phyloP scores from a whole-genome alignment of 1,284 basidiomycete genomes.

The Lignosus rhinocerotis region DNA sequence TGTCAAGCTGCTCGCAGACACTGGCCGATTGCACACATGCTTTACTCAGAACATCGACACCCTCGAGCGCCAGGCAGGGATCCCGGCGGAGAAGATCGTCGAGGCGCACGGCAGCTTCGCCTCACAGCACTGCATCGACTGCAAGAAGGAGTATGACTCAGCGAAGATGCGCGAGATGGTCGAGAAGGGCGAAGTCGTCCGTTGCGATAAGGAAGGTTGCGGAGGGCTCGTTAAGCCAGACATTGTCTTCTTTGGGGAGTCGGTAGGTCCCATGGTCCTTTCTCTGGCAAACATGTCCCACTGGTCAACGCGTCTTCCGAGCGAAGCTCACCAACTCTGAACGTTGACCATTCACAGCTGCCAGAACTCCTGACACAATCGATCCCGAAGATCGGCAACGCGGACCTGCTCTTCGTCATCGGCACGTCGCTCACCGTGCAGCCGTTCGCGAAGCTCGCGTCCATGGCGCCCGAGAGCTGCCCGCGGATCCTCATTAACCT shows the following conservation, averaged over 20 bases:
- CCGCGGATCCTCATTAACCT: slow-evolving; percentile 74
- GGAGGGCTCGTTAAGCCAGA: slow-evolving; percentile 84
- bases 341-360: slow-evolving; percentile 41
- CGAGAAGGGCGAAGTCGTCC: slow-evolving; percentile 58
- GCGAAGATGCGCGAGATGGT: slow-evolving; percentile 69
- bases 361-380: slow-evolving; percentile 55
- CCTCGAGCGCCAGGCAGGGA: slow-evolving; percentile 84
- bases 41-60: slow-evolving; percentile 95
- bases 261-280: slow-evolving; percentile 43
- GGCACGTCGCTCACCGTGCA: slow-evolving; percentile 88
- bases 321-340: not conserved
- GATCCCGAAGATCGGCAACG: slow-evolving; percentile 51
- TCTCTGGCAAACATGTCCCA: not conserved
- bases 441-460: slow-evolving; percentile 71
- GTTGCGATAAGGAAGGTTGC: slow-evolving; percentile 59
- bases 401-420: slow-evolving; percentile 89
- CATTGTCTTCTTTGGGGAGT: slow-evolving; percentile 92
- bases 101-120: slow-evolving; percentile 96
- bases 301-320: not conserved
- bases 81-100: slow-evolving; percentile 74
- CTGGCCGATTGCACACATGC: slow-evolving; percentile 68
- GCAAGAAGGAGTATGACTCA: slow-evolving; percentile 57
- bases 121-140: slow-evolving; percentile 77
- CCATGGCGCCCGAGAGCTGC: slow-evolving; percentile 48
- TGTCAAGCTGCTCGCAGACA: slow-evolving; percentile 71